A percentile compares a stretch with the other conserved stretches of the same genome.
phyloP scores from a whole-genome alignment of 331 rosid species.

The Malus hybrid region DNA sequence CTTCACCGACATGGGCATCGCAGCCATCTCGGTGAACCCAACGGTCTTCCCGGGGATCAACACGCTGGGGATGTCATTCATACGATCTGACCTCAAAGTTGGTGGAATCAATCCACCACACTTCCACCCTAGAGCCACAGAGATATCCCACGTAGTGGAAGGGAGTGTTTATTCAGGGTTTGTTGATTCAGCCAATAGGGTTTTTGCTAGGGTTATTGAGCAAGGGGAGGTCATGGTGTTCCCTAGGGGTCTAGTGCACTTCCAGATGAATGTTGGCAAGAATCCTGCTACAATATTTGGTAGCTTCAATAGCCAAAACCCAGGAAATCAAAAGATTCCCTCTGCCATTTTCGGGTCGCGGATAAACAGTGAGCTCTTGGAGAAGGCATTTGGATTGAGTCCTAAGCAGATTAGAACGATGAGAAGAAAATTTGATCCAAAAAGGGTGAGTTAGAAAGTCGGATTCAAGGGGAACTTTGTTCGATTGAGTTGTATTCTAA shows the following conservation, averaged over 20 bases:
- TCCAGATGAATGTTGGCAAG: slow-evolving; percentile 82
- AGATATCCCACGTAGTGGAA: slow-evolving; percentile 51
- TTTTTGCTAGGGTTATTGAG: slow-evolving; percentile 50
- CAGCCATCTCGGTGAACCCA: slow-evolving; percentile 54
- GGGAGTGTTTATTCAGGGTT: slow-evolving; percentile 79
- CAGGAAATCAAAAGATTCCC: slow-evolving; percentile 66
- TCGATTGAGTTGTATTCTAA: not conserved
- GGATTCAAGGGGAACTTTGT: not conserved
- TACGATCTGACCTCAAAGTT: slow-evolving; percentile 52
- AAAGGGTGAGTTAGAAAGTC: slow-evolving; percentile 23
- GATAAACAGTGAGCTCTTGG: slow-evolving; percentile 58
- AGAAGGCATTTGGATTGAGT: slow-evolving; percentile 81
- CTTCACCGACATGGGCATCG: slow-evolving; percentile 59
- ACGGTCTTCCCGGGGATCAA: slow-evolving; percentile 63
- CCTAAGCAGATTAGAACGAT: slow-evolving; percentile 61
- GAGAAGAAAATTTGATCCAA: slow-evolving; percentile 65
- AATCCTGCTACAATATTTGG: slow-evolving; percentile 57
- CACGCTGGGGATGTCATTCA: slow-evolving; percentile 82
- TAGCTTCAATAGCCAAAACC: slow-evolving; percentile 85
- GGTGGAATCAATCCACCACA: slow-evolving; percentile 89
- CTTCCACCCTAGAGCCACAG: slow-evolving; percentile 90
- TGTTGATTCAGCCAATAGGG: slow-evolving; percentile 67
- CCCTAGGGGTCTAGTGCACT: slow-evolving; percentile 79
- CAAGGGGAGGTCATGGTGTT: slow-evolving; percentile 86
- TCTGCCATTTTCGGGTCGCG: slow-evolving; percentile 82